These are phyloP conservation scores for Blastobotrys buckinghamii DNA, from an alignment of 1,139 yeast species.

Conservation along the genomic window DNA sequence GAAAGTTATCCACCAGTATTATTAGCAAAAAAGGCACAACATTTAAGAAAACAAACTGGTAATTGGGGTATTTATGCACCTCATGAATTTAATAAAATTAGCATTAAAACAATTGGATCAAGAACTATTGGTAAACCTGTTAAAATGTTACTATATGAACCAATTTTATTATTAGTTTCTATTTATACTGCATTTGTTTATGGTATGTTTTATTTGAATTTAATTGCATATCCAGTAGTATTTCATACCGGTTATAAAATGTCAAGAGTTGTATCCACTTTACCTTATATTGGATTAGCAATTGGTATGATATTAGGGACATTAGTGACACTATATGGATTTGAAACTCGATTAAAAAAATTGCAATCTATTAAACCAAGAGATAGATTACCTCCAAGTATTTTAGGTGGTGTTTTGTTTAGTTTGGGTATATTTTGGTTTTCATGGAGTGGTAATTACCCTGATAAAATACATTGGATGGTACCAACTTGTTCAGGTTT, in stretches of 20 bases:
- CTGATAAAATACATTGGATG: conserved; percentile 64
- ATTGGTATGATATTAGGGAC: conserved; percentile 42
- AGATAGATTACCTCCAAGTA: conserved; percentile 69
- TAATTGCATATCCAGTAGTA: conserved; percentile 72
- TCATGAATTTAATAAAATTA: conserved; percentile 61
- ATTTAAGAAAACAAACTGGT: conserved; percentile 41
- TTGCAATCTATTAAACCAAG: conserved; percentile 45
- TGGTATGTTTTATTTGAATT: conserved; percentile 71
- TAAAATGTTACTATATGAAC: conserved; percentile 60
- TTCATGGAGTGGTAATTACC: conserved; percentile 76
- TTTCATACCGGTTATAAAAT: conserved; percentile 56
- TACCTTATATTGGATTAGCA: conserved; percentile 36
- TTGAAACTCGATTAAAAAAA: conserved; percentile 30
- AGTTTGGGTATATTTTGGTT: conserved; percentile 77
- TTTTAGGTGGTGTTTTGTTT: conserved; percentile 59
- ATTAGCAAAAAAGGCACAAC: conserved; percentile 41
- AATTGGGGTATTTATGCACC: conserved; percentile 82
- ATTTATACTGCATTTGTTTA: conserved; percentile 76
- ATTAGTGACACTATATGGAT: conserved; percentile 1
- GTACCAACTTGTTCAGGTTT: conserved; percentile 70
- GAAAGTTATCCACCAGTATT: conserved; percentile 44
- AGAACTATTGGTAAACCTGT: conserved; percentile 67
- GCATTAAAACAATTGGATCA: conserved; percentile 55
- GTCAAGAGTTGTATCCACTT: conserved; percentile 43
- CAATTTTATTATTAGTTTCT: conserved; percentile 60